Conservation (phyloP, 768 basidiomycete genomes). For the Paxillus ammoniavirescens region DNA sequence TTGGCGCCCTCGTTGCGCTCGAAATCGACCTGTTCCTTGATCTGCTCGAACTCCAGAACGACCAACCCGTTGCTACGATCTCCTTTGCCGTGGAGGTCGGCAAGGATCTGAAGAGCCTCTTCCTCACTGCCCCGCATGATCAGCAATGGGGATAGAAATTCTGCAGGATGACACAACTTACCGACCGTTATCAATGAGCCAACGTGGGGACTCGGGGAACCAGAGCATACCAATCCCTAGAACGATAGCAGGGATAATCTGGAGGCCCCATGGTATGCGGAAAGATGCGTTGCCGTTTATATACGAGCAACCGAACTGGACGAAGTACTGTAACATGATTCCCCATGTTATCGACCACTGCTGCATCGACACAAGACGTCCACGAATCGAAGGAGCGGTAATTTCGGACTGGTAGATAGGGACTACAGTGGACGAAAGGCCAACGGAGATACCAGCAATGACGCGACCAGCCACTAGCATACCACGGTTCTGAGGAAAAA, state of each 20-base stretch:
- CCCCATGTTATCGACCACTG: constrained; percentile 84
- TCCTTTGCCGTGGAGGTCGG: constrained; percentile 68
- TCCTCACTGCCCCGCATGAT: constrained; percentile 26
- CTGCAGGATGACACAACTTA: constrained; percentile 13
- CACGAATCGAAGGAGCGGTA: constrained; percentile 68
- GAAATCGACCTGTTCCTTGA: constrained; percentile 51
- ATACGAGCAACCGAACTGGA: constrained; percentile 69
- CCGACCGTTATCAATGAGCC: constrained; percentile 63
- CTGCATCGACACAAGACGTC: constrained; percentile 72
- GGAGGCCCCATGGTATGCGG: constrained; percentile 79
- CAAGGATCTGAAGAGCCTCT: constrained; percentile 69
- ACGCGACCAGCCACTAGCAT: constrained; percentile 74
- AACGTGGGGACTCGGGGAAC: constrained; percentile 74
- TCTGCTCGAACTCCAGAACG: constrained; percentile 68
- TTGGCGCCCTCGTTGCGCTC: constrained; percentile 73
- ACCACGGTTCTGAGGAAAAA: constrained; percentile 50
- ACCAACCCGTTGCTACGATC: constrained; percentile 60
- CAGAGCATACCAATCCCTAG: constrained; percentile 63
- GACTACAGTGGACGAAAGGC: constrained; percentile 62
- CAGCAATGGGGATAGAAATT: not conserved
- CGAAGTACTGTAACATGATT: constrained; percentile 73
- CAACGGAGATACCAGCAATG: constrained; percentile 66
- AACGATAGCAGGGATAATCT: constrained; percentile 75
- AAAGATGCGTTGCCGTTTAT: constrained; percentile 70
- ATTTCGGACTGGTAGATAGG: constrained; percentile 78